Conservation (phyloP, 805 yeast species). For the Metschnikowia gelsemii region DNA sequence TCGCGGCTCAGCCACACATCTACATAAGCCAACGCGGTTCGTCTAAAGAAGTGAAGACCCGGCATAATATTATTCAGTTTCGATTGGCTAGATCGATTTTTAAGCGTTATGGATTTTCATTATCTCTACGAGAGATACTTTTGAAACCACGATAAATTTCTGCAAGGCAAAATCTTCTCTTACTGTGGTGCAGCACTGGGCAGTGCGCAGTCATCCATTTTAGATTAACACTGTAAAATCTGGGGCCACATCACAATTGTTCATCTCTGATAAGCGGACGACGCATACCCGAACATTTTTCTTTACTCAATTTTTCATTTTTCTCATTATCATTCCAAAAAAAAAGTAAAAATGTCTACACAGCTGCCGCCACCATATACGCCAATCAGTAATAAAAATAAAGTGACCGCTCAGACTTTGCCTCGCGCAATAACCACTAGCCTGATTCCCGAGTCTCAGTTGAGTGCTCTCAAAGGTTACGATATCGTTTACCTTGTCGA, state of each 20-base stretch:
- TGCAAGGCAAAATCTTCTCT: too few species aligned
- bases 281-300: not conserved
- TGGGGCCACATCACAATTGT: too few species aligned
- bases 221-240: too few species aligned
- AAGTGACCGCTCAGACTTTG: not conserved
- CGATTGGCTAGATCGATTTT: too few species aligned
- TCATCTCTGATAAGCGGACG: too few species aligned
- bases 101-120: too few species aligned
- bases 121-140: too few species aligned
- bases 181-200: not conserved
- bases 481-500: slow-evolving; percentile 19
- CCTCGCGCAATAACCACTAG: slow-evolving; percentile 12
- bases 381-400: not conserved
- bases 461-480: slow-evolving; percentile 18
- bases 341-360: slow-evolving; percentile 2
- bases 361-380: slow-evolving; percentile 10
- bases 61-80: too few species aligned
- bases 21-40: too few species aligned
- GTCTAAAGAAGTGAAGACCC: too few species aligned
- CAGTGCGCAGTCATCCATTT: slow-evolving; percentile 4
- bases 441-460: slow-evolving; percentile 14
- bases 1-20: too few species aligned
- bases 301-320: not conserved
- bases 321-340: not conserved
- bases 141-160: too few species aligned